Conservation (phyloP, 495 filamentous ascomycete species). For the Xylaria palmicola region DNA sequence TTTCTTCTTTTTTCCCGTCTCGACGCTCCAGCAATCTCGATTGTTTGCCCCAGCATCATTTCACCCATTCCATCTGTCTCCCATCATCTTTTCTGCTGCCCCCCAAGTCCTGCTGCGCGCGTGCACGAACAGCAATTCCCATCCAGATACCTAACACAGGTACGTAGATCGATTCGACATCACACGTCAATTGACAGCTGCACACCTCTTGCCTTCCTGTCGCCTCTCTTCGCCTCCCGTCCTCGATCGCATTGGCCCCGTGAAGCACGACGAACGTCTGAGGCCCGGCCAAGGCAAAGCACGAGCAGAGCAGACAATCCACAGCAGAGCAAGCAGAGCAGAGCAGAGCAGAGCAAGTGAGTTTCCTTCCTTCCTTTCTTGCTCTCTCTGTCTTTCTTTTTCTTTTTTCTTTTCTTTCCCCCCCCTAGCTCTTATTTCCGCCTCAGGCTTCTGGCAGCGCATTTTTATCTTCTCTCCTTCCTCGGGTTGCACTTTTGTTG, state of each 20-base stretch:
- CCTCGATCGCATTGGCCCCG: too few relatives aligned
- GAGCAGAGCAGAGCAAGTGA: neutral
- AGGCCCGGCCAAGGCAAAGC: too few relatives aligned
- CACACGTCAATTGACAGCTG: neutral
- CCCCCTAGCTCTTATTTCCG: too few relatives aligned
- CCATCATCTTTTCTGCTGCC: constrained; percentile 13
- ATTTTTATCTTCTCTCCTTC: too few relatives aligned
- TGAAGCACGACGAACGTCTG: too few relatives aligned
- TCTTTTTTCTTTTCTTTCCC: too few relatives aligned
- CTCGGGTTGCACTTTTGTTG: too few relatives aligned
- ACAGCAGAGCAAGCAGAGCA: neutral
- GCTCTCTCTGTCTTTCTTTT: too few relatives aligned
- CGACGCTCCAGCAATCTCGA: constrained; percentile 19
- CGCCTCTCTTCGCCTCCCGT: too few relatives aligned
- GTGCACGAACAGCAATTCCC: constrained; percentile 14
- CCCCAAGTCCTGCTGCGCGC: constrained; percentile 22
- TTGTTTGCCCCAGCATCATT: neutral
- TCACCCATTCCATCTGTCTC: constrained; percentile 14
- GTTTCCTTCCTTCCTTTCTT: neutral
- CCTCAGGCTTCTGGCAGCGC: too few relatives aligned
- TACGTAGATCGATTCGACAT: constrained; percentile 9
- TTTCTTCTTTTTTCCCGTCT: constrained; percentile 26
- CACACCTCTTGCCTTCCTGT: too few relatives aligned
- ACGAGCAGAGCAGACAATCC: neutral
- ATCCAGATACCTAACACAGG: too few relatives aligned